Percentiles rank a stretch among this genome's conserved stretches.
Conservation (phyloP, 2,329 filamentous ascomycete genomes). For the Exophiala oligosperma region DNA sequence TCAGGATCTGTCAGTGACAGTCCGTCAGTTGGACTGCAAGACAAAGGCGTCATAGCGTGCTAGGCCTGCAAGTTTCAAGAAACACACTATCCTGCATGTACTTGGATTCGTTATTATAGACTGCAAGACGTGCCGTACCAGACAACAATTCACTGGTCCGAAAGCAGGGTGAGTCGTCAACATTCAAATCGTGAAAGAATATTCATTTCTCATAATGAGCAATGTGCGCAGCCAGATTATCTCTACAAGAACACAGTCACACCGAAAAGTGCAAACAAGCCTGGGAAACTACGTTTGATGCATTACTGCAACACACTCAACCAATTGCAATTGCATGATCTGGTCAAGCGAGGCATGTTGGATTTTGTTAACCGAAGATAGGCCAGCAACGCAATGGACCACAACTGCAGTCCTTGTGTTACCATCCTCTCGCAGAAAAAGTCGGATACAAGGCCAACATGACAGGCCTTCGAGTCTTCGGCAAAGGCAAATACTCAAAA, state of each 20-base stretch:
- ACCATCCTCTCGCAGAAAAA: neutral
- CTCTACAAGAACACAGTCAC: neutral
- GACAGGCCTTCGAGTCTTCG: neutral
- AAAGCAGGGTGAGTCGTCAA: too few species aligned
- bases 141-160: too few species aligned
- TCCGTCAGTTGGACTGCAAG: too few species aligned
- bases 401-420: neutral
- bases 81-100: too few species aligned
- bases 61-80: too few species aligned
- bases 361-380: neutral
- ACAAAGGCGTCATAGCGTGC: too few species aligned
- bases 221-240: neutral
- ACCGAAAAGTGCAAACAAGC: conserved; percentile 3
- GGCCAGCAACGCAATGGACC: neutral
- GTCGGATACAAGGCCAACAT: neutral
- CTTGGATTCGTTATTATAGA: too few species aligned
- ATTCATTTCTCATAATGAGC: neutral
- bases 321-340: neutral
- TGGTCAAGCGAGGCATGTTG: neutral
- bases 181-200: too few species aligned
- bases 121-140: too few species aligned
- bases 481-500: neutral
- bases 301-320: neutral
- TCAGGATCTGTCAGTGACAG: too few species aligned
- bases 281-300: neutral